Conservation (phyloP, 148 eudicot species). For the Amaranthus cruentus region DNA sequence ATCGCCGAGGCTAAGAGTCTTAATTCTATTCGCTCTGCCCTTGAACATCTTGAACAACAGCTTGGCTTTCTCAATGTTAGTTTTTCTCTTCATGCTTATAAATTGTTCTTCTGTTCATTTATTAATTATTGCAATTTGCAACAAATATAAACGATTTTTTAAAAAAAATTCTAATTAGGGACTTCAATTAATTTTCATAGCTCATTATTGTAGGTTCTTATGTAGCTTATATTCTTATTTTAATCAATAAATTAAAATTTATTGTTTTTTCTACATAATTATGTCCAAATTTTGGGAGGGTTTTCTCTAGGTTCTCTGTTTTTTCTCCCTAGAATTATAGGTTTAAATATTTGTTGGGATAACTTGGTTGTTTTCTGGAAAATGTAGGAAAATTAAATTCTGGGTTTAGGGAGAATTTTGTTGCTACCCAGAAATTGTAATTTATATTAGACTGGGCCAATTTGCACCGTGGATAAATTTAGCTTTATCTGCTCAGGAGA, state of each 20-base stretch:
- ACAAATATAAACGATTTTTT: not conserved
- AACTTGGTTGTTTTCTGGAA: no score
- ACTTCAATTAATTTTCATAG: not conserved
- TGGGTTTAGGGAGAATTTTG: no score
- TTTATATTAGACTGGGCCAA: not conserved
- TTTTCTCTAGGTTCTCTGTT: not conserved
- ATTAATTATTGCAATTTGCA: not conserved
- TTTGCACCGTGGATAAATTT: not conserved
- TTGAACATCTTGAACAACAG: constrained; percentile 89
- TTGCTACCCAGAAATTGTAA: no score
- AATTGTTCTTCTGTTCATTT: not conserved
- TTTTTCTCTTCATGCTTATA: not conserved
- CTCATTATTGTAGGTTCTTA: not conserved
- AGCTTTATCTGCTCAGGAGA: not conserved
- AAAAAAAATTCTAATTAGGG: not conserved
- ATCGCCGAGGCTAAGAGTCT: constrained; percentile 79
- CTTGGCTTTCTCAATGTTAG: constrained; percentile 84
- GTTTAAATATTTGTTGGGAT: no score
- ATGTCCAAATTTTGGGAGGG: not conserved
- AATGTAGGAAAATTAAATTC: no score
- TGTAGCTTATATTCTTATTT: not conserved
- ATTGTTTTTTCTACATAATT: not conserved
- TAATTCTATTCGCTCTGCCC: constrained; percentile 77
- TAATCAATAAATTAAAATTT: not conserved
- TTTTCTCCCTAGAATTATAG: no score